Base-by-base conservation (phyloP, 2,329 filamentous ascomycete species). In the Ophiocordyceps sinensis region DNA sequence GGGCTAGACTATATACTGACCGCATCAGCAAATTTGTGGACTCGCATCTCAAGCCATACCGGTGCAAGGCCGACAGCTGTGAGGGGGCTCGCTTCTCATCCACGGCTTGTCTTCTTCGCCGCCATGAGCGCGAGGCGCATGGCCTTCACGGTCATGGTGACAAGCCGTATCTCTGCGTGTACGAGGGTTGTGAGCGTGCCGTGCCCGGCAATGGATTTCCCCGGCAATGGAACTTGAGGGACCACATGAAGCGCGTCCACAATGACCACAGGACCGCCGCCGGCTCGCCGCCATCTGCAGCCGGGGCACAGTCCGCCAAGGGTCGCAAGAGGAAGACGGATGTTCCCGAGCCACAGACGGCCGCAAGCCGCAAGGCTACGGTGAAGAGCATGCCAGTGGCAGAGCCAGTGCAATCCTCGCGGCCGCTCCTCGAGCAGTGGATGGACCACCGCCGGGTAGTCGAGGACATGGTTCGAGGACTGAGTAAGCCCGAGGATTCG, bases 201-300 rank as follows among this genome's bases (percentile, higher is more conserved):
- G 69, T 82, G 29, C 68, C 75, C 21, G 87, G 86, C 52, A 86
- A 89, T 59, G 89, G 89, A 52, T 96, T 96, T 57, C 89, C 88
- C 31, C 81, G 89, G 53, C 82, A 88, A 53, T 96, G 91, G 85
- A 96, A 96, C 65, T 75, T 94, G 41, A 80, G 83, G 61, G 89
- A 96, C 65, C 89, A 96, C 71, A 95, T 95, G 88, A 85, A 86
- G 66, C 82, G 89, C 47, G 88, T 95, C 8, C 89, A 96, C 66
- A 79, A 79, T 49, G 74, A 77, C 54, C 67, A 68, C 45, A 65
- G 67, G 36, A 63, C 61, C 48, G 53, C 61, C 35, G 51, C 52
- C 36, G 63, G 58, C 21, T 68, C 70, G 29, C 63, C 66, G 9
- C 57, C 64, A 10, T 53, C 61, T 23, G 55, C 50, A 21, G 41